Conservation (phyloP, 352 stramenopile genomes). For the Phytopythium vexans region DNA sequence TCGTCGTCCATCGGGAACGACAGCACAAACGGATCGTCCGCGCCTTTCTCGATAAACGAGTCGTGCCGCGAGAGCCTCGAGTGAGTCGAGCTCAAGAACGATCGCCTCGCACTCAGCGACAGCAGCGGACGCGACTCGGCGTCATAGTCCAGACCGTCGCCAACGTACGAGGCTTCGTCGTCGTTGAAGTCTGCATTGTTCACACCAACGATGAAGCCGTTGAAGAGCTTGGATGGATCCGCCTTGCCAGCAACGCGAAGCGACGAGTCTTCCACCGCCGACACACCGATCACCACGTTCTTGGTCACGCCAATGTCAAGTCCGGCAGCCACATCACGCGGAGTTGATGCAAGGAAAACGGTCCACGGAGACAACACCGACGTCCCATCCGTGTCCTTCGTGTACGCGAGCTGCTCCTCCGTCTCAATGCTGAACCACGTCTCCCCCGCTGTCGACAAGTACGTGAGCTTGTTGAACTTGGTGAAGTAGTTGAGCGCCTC, state of each 20-base stretch:
- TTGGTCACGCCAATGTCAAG: constrained; percentile 47
- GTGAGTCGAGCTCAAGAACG: constrained; percentile 38
- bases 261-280: constrained; percentile 52
- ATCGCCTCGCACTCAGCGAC: constrained; percentile 24
- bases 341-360: constrained; percentile 68
- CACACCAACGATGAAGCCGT: constrained; percentile 73
- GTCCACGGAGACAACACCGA: constrained; percentile 71
- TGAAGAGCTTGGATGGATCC: constrained; percentile 44
- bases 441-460: constrained; percentile 58
- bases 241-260: constrained; percentile 65
- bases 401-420: constrained; percentile 75
- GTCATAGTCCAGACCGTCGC: constrained; percentile 18
- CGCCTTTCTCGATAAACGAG: constrained; percentile 37
- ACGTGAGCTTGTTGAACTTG: constrained; percentile 59
- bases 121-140: constrained; percentile 41
- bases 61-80: constrained; percentile 37
- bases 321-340: constrained; percentile 9
- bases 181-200: constrained; percentile 39
- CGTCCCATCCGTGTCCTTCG: constrained; percentile 65
- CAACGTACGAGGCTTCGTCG: constrained; percentile 13
- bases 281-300: constrained; percentile 76
- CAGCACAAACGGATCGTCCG: constrained; percentile 61
- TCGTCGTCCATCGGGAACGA: constrained; percentile 77
- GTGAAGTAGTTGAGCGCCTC: constrained; percentile 73
- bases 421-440: constrained; percentile 86